Evolutionary conservation across 106 monocot genomes (phyloP).

Genomic region (Cymbidium sinense): DNA sequence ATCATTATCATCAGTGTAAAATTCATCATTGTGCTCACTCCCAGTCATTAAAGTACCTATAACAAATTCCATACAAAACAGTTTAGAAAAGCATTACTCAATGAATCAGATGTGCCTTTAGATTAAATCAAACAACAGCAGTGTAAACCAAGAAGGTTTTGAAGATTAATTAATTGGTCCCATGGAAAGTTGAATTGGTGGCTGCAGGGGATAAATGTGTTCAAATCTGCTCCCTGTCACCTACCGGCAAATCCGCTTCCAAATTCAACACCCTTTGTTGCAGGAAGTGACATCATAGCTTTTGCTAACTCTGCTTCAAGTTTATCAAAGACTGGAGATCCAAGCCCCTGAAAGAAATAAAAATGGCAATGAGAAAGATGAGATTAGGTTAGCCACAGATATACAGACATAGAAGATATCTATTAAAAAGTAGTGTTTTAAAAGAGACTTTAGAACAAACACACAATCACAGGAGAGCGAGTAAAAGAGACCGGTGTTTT

Average conservation of each 20-base stretch:
- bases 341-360: conserved; percentile 60
- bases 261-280: conserved; percentile 93
- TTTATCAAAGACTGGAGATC: conserved; percentile 96
- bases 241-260: conserved; percentile 95
- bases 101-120: not conserved
- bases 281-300: conserved; percentile 83
- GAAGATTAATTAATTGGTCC: not conserved
- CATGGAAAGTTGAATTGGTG: not conserved
- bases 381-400: not conserved
- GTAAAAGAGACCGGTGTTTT: not conserved
- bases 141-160: not conserved
- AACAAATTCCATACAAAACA: conserved; percentile 4
- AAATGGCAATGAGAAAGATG: not conserved
- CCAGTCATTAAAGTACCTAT: conserved; percentile 83
- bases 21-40: conserved; percentile 99
- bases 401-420: not conserved
- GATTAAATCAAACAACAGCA: not conserved
- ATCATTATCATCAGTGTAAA: conserved; percentile 74
- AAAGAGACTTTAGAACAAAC: too few species aligned
- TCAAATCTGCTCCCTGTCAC: not conserved
- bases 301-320: conserved; percentile 92
- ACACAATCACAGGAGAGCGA: too few species aligned
- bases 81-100: not conserved
- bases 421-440: too few species aligned
- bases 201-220: not conserved